Conservation (phyloP, 345 rosid genomes). For the Clarkia xantiana region DNA sequence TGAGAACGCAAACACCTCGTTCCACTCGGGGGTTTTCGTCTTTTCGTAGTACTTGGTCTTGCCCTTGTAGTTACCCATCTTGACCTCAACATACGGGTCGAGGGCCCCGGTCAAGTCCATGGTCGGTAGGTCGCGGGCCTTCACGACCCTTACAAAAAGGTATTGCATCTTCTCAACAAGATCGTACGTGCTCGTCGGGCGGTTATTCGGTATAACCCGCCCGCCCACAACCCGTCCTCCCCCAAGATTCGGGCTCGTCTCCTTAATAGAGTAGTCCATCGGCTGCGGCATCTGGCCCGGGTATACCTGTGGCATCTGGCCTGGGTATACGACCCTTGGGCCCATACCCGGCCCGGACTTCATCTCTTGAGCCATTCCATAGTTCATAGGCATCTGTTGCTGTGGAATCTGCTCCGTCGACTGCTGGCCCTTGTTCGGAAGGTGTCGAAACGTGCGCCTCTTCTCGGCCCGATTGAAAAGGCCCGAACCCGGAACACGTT, state of each 20-base stretch:
- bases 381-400: slow-evolving; percentile 17
- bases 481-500: too few relatives aligned
- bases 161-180: slow-evolving; percentile 88
- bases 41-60: slow-evolving; percentile 57
- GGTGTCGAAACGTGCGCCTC: slow-evolving; percentile 29
- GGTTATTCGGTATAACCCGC: slow-evolving; percentile 51
- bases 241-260: slow-evolving; percentile 80
- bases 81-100: slow-evolving; percentile 76
- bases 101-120: slow-evolving; percentile 71
- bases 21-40: slow-evolving; percentile 74
- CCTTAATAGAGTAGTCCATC: slow-evolving; percentile 52
- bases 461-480: slow-evolving; percentile 8
- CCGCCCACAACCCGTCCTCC: slow-evolving; percentile 68
- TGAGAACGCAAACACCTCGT: slow-evolving; percentile 79
- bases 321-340: slow-evolving; percentile 26
- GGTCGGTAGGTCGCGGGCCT: slow-evolving; percentile 66
- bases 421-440: slow-evolving; percentile 20
- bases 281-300: slow-evolving; percentile 34
- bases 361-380: slow-evolving; percentile 30
- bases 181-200: slow-evolving; percentile 46
- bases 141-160: slow-evolving; percentile 71
- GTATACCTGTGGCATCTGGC: too few relatives aligned
- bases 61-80: slow-evolving; percentile 77
- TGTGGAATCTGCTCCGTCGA: slow-evolving; percentile 16
- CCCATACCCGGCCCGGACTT: slow-evolving; percentile 27